Base-by-base conservation (phyloP, 2,329 filamentous ascomycete genomes). In the Chrysosporium keratinophilum region DNA sequence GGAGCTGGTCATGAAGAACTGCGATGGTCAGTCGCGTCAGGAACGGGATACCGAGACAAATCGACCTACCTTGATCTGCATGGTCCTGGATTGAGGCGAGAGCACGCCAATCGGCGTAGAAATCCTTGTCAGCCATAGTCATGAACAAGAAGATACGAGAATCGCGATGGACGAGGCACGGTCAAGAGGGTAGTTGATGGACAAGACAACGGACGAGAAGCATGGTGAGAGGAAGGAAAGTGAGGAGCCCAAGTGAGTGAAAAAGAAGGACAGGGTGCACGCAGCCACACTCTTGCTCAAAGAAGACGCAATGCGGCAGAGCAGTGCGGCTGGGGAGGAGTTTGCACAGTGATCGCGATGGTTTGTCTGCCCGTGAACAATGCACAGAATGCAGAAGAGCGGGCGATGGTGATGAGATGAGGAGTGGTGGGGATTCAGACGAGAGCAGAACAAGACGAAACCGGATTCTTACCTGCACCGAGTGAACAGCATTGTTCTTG, bases 1-100 rank as follows among this genome's bases (percentile, higher is more conserved):
- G 74, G 43, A 83, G 77, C 62, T 82, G 80, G 64, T 83, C 80
- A 69, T 80, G 77, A 64, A 83, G 75, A 65, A 79, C 80, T 83
- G 62, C 35, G 43, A 49, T 50, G 44, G 44, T 41, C 42, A 47
- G 31, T 47, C 47, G 37, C 3, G n/a, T 40, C 3, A 34, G 9
- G 28, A 14, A 10, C 10, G 14, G 19, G 44, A n/a, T 12, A 9
- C 2, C 5, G n/a, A 23, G n/a, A n/a, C 1, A 2, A 34, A 20
- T 33, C 23, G 41, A 17, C 12, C 68, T 71, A 74, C 72, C 67
- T 62, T 73, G 71, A 46, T 74, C 72, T 56, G 66, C 69, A 64
- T 70, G 71, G 52, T 74, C 71, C 69, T 72, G 61, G 52, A 31
- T 12, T 39, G 33, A 11, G 12, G 2, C 23, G 54, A 40, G 41